A percentile compares a stretch with the other conserved stretches of the same genome.
Conservation (phyloP, 2,329 filamentous ascomycete species). For the Trichoderma endophyticum region DNA sequence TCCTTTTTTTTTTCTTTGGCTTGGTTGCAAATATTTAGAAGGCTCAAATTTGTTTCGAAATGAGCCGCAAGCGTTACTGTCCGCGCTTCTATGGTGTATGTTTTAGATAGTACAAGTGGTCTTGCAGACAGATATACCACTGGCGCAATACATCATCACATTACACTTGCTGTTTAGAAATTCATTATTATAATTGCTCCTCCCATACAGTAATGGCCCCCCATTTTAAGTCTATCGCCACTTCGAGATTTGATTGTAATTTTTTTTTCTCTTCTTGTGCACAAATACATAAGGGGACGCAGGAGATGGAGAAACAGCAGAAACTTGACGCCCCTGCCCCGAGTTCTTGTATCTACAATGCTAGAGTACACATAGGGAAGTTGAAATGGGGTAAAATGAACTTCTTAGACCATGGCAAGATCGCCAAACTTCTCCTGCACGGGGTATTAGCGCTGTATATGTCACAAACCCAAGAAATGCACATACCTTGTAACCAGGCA, state of each 20-base stretch:
- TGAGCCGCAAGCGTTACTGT: background rate
- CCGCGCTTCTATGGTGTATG: background rate
- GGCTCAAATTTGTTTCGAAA: slow-evolving; percentile 16
- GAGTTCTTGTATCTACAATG: slow-evolving; percentile 63
- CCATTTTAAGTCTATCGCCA: background rate
- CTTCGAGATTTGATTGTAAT: background rate
- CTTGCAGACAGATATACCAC: background rate
- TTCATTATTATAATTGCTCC: slow-evolving; percentile 5
- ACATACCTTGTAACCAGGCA: slow-evolving; percentile 96
- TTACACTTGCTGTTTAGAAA: background rate
- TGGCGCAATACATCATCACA: background rate
- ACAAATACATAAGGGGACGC: slow-evolving; percentile 3
- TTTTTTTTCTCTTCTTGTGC: background rate
- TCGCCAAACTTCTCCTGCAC: slow-evolving; percentile 97
- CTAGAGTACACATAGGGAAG: slow-evolving; percentile 64
- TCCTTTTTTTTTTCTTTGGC: background rate
- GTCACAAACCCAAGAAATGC: background rate
- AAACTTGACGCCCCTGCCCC: slow-evolving; percentile 32
- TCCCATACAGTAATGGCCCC: background rate
- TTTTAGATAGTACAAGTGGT: slow-evolving; percentile 11
- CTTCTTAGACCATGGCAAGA: slow-evolving; percentile 82
- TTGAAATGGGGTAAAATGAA: slow-evolving; percentile 34
- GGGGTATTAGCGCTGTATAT: slow-evolving; percentile 42
- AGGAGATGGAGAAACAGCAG: slow-evolving; percentile 30
- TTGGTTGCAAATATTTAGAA: slow-evolving; percentile 20